Evolutionary conservation across 2,329 filamentous ascomycete species (phyloP).

Genomic region (Aspergillus sp.): DNA sequence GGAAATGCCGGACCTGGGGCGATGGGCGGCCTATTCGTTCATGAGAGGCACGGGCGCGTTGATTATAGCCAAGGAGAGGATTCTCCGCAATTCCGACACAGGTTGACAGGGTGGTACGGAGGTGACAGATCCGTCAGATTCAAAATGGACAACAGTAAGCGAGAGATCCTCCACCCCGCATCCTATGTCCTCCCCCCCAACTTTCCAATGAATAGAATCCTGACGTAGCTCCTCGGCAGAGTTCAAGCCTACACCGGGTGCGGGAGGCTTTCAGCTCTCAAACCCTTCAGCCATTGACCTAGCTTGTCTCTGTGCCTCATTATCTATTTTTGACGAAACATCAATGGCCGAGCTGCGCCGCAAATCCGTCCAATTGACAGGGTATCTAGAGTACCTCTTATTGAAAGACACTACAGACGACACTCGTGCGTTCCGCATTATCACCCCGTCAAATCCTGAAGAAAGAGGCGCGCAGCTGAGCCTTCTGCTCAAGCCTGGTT

Average conservation of each 20-base stretch:
- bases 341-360: conserved; percentile 65
- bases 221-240: conserved; percentile 30
- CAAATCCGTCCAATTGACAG: conserved; percentile 71
- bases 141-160: conserved; percentile 69
- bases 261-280: conserved; percentile 75
- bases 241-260: conserved; percentile 75
- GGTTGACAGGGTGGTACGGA: conserved; percentile 82
- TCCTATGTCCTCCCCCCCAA: neutral
- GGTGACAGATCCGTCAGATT: conserved; percentile 73
- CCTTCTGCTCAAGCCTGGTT: conserved; percentile 65
- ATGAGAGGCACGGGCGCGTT: conserved; percentile 64
- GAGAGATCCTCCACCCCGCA: neutral
- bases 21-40: conserved; percentile 77
- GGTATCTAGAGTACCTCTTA: conserved; percentile 71
- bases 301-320: conserved; percentile 66
- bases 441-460: conserved; percentile 67
- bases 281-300: conserved; percentile 79
- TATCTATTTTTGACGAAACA: conserved; percentile 73
- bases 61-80: conserved; percentile 42
- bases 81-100: conserved; percentile 57
- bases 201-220: neutral
- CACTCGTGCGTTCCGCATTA: conserved; percentile 53
- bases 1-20: conserved; percentile 79
- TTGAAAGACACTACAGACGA: conserved; percentile 36
- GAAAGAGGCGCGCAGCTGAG: conserved; percentile 77